A percentile compares a stretch with the other conserved stretches of the same genome.
phyloP scores from a whole-genome alignment of 2,329 filamentous ascomycete genomes.

The Colletotrichum scovillei region DNA sequence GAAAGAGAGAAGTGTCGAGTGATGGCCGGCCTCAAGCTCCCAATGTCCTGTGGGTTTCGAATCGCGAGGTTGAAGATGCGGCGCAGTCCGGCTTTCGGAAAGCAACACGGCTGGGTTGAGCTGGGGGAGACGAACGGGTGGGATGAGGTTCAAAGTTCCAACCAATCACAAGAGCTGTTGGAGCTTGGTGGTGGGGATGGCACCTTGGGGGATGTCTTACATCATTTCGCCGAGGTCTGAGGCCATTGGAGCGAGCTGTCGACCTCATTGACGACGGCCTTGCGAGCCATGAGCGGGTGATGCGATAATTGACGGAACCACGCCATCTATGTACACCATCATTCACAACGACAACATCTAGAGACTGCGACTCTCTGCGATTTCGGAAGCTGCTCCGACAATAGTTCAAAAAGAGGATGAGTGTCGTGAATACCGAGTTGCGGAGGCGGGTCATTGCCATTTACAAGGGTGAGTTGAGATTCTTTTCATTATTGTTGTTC shows the following conservation, averaged over 20 bases:
- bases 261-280: conserved; percentile 10
- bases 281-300: background rate
- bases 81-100: background rate
- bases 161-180: background rate
- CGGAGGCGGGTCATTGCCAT: conserved; percentile 84
- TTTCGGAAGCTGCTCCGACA: too few relatives aligned
- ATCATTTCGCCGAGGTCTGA: conserved; percentile 6
- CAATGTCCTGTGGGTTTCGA: background rate
- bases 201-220: background rate
- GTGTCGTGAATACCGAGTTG: conserved; percentile 63
- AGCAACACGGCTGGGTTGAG: background rate
- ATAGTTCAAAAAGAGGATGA: conserved; percentile 6
- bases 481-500: background rate
- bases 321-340: background rate
- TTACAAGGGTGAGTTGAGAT: conserved; percentile 77
- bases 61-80: background rate
- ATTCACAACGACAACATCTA: background rate
- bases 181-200: background rate
- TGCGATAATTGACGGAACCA: background rate
- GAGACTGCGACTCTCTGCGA: background rate
- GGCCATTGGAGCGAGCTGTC: background rate
- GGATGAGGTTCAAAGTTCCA: background rate
- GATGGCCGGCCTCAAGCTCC: background rate
- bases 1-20: accelerated
- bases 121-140: background rate